Evolutionary conservation across 1,139 yeast genomes (phyloP), one percentile per base, ranked within the genome.

Genomic region (Candida freyschussii): DNA sequence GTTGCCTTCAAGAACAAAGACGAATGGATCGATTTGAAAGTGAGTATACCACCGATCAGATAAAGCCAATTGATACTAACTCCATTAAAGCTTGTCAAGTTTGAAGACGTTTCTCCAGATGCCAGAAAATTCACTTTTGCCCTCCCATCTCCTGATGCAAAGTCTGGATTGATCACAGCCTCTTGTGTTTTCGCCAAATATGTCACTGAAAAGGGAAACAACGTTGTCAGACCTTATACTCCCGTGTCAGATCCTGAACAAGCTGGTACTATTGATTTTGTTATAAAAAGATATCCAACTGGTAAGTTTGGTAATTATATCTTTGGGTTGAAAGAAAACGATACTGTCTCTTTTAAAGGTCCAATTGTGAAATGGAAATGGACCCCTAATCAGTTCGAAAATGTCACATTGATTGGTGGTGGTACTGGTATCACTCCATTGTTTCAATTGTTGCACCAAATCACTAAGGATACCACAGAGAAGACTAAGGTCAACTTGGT

Each of bases 371-470:
- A 93, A 70, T 89, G 93, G 86, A 77, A 82, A 57, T 86, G 95
- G 89, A 74, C 75, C 55, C 83, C 91, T 50, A 89, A 89, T 69
- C 75, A 78, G 64, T 91, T 75, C 63, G 75, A 82, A 52, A 69
- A 77, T 44, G 74, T 93, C 55, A 82, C 83, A 35, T 72, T 91
- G 66, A 70, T 91, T 52, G 97, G 96, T 48, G 98, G 96, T 50
- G 98, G 98, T 55, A 73, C 94, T 30, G 97, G 97, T 62, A 86
- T 91, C 62, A 85, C 96, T 19, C 98, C 97, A 42, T 71, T 89
- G 69, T 87, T 72, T 69, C 98, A 91, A 65, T 64, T 91, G 58
- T 62, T 85, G 45, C 78, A 75, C 49, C 77, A 77, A 45, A 71
- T 82, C 51, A 64, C 79, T 56, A 69, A 69, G 52, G 76, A 87